Percentiles rank a stretch among this genome's conserved stretches.
Conservation (phyloP, 257 asterid species). For the Solanum chmielewskii region DNA sequence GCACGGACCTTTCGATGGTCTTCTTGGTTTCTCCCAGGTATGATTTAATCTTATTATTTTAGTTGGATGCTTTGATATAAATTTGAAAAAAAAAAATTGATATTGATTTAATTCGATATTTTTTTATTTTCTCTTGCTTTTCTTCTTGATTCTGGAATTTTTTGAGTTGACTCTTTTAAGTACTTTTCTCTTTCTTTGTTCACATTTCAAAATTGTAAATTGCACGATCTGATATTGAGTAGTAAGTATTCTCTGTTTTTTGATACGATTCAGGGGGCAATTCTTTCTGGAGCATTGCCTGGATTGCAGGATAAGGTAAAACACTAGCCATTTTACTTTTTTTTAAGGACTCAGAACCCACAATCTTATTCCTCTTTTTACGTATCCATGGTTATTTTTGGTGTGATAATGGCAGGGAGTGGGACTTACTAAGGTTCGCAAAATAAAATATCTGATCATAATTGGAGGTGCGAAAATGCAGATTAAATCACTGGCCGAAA, state of each 20-base stretch:
- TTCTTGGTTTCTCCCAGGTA: slow-evolving; percentile 96
- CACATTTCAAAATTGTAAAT: too few species aligned
- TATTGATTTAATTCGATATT: too few species aligned
- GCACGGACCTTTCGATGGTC: slow-evolving; percentile 87
- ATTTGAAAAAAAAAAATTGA: background rate
- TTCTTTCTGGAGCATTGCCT: slow-evolving; percentile 65
- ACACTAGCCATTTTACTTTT: background rate
- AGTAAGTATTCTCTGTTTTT: background rate
- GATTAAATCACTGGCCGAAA: slow-evolving; percentile 31
- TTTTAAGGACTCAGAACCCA: background rate
- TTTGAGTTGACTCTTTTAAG: background rate
- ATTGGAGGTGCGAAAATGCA: slow-evolving; percentile 72
- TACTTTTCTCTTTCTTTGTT: background rate
- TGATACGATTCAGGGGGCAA: slow-evolving; percentile 57
- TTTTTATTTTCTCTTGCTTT: background rate
- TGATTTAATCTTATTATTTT: background rate
- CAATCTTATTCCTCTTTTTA: background rate
- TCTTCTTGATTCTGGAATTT: background rate
- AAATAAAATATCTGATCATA: slow-evolving; percentile 51
- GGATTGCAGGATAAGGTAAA: slow-evolving; percentile 74
- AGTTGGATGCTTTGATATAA: background rate
- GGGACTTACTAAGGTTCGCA: slow-evolving; percentile 65
- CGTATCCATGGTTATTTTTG: background rate
- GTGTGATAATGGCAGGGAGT: slow-evolving; percentile 35
- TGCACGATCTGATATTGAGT: background rate